Evolutionary conservation across 2,329 filamentous ascomycete species (phyloP), one percentile per base, ranked within the genome.

Genomic region (Cordyceps javanica): DNA sequence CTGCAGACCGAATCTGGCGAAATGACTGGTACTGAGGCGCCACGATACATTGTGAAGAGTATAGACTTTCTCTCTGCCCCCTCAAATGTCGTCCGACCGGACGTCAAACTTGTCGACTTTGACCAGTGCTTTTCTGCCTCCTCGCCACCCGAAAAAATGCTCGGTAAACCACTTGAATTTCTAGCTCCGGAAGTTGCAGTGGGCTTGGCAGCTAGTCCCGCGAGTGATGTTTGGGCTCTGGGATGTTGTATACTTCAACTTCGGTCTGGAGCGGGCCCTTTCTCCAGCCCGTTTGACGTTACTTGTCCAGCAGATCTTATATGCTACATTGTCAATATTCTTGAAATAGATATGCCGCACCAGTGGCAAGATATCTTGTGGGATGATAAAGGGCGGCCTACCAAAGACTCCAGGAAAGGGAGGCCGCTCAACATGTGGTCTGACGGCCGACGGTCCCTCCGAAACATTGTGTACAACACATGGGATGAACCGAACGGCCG

Each of bases 41-140:
- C 65, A 54, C 54, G 56, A 32, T 68, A 68, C 52, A 64, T 67
- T 9, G 62, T 66, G 23, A 60, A 55, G 36, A 36, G 53, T 4
- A 26, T 65, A 2, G 55, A 65, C 50, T 65, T 64, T 59, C 55
- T 61, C n/a, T 64, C 55, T 28, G 55, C 55, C 11, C 11, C 32
- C 9, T 32, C 36, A 2, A 62, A 58, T 26, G 26, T 67, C 8
- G 56, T 66, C 32, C 59, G 51, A 14, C 42, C 54, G 2, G 57
- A 66, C 8, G 49, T 64, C 32, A 57, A 39, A 53, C 49, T 64
- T 48, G 59, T 66, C 13, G 63, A 64, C 54, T 63, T 65, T 50
- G 61, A 64, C 50, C 59, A 64, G 41, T 57, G 52, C 2, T 67
- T 67, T 44, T 48, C 49, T 7, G 36, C 51, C 28, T 58, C 63